These are phyloP conservation scores for Miscanthus lutarioriparius DNA, from an alignment of 176 grass and related monocot genomes.

Conservation along the genomic window DNA sequence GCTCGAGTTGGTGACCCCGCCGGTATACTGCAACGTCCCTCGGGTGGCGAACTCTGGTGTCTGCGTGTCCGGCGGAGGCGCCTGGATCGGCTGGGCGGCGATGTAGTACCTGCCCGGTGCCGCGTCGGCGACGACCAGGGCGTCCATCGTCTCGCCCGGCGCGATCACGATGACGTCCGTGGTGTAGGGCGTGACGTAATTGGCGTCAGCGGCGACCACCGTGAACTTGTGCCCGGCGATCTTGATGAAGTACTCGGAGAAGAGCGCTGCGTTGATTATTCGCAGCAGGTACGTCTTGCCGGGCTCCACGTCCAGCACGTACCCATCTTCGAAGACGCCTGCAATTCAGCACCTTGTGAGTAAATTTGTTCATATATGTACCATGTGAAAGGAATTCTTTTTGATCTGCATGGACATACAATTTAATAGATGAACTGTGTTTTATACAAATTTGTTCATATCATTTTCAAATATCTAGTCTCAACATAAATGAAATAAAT, in stretches of 20 bases:
- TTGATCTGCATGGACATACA: too few species aligned
- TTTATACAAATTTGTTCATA: too few species aligned
- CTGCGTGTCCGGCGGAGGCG: neutral
- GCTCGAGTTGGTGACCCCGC: neutral
- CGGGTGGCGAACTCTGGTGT: neutral
- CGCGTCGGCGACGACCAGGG: constrained; percentile 24
- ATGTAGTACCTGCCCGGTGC: constrained; percentile 10
- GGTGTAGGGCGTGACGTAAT: constrained; percentile 22
- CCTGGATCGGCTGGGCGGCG: neutral
- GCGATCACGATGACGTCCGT: constrained; percentile 19
- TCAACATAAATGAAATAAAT: too few species aligned
- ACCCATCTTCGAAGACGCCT: neutral
- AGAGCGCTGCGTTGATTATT: neutral
- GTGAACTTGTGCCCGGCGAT: constrained; percentile 25
- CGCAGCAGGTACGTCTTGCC: constrained; percentile 11
- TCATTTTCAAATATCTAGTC: too few species aligned
- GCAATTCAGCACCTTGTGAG: neutral
- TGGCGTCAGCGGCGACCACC: constrained; percentile 24
- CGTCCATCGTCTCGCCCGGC: constrained; percentile 26
- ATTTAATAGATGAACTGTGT: too few species aligned
- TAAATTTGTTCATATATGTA: too few species aligned
- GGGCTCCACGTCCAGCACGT: constrained; percentile 14
- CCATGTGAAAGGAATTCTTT: too few species aligned
- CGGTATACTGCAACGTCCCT: neutral
- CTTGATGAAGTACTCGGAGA: constrained; percentile 33